Percentiles rank a stretch among this genome's conserved stretches.
Conservation (phyloP, 805 yeast species). For the Monosporozyma siamensis region DNA sequence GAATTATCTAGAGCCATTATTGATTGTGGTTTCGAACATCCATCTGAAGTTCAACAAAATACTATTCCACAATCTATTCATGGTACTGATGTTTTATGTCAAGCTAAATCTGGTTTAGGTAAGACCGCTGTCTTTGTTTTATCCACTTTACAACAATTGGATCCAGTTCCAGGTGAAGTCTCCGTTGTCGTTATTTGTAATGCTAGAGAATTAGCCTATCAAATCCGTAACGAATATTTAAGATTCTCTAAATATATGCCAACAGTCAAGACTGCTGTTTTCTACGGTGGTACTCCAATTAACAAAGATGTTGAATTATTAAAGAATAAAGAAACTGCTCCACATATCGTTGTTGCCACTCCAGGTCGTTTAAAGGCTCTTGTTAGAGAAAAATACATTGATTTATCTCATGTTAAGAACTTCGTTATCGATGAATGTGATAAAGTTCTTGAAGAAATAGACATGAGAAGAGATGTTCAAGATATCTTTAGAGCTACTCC, state of each 20-base stretch:
- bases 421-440: conserved; percentile 98
- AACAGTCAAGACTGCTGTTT: conserved; percentile 91
- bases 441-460: conserved; percentile 83
- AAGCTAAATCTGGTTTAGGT: conserved; percentile 99
- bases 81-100: conserved; percentile 96
- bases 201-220: conserved; percentile 98
- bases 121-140: conserved; percentile 96
- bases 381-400: conserved; percentile 81
- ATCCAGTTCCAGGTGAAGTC: conserved; percentile 95
- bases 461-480: conserved; percentile 98
- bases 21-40: conserved; percentile 99
- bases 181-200: conserved; percentile 92
- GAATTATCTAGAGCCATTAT: conserved; percentile 95
- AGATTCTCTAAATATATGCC: conserved; percentile 98
- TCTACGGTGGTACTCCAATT: conserved; percentile 91
- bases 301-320: conserved; percentile 77
- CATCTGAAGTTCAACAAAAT: conserved; percentile 98
- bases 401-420: conserved; percentile 82
- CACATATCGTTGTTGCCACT: conserved; percentile 94
- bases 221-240: conserved; percentile 92
- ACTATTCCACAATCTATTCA: conserved; percentile 96
- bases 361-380: conserved; percentile 96
- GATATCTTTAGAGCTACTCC: conserved; percentile 97
- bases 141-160: conserved; percentile 92
- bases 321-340: conserved; percentile 87